Percentiles rank a stretch among this genome's conserved stretches.
These are phyloP conservation scores for Aspergillus arachidicola DNA, from an alignment of 2,329 filamentous ascomycete genomes.

Conservation along the genomic window DNA sequence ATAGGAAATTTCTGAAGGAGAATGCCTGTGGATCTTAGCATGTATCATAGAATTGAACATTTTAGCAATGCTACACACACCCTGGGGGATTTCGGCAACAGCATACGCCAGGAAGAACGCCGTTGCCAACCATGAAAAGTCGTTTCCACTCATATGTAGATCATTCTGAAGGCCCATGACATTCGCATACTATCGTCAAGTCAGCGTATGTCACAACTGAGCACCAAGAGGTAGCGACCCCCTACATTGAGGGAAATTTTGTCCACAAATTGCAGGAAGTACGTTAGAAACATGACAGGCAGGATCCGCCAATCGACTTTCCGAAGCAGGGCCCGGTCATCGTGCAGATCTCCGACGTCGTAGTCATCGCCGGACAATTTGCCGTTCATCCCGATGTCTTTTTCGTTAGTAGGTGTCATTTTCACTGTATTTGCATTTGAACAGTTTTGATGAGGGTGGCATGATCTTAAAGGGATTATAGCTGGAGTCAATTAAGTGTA, in stretches of 20 bases:
- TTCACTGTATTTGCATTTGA: background rate
- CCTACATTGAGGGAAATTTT: slow-evolving; percentile 64
- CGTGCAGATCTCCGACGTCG: slow-evolving; percentile 36
- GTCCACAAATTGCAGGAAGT: slow-evolving; percentile 66
- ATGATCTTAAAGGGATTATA: slow-evolving; percentile 7
- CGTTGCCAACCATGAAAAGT: slow-evolving; percentile 65
- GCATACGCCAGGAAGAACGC: slow-evolving; percentile 65
- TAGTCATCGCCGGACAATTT: slow-evolving; percentile 19
- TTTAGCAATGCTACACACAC: slow-evolving; percentile 35
- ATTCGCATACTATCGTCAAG: slow-evolving; percentile 58
- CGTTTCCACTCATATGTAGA: slow-evolving; percentile 58
- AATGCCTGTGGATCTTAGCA: slow-evolving; percentile 44
- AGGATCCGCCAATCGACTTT: slow-evolving; percentile 63
- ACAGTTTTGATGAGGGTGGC: background rate
- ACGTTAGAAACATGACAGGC: slow-evolving; percentile 64
- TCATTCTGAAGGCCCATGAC: slow-evolving; percentile 66
- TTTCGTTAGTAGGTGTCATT: slow-evolving; percentile 1
- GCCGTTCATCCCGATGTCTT: background rate
- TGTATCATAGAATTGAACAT: background rate
- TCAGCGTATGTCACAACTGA: background rate
- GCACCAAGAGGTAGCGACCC: background rate
- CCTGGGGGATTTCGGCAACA: slow-evolving; percentile 62
- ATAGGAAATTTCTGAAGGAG: slow-evolving; percentile 64
- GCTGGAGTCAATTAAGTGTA: background rate
- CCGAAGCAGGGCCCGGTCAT: slow-evolving; percentile 51